These are phyloP conservation scores for Boletus vinaceobasis DNA, from an alignment of 768 basidiomycete genomes.

Conservation along the genomic window DNA sequence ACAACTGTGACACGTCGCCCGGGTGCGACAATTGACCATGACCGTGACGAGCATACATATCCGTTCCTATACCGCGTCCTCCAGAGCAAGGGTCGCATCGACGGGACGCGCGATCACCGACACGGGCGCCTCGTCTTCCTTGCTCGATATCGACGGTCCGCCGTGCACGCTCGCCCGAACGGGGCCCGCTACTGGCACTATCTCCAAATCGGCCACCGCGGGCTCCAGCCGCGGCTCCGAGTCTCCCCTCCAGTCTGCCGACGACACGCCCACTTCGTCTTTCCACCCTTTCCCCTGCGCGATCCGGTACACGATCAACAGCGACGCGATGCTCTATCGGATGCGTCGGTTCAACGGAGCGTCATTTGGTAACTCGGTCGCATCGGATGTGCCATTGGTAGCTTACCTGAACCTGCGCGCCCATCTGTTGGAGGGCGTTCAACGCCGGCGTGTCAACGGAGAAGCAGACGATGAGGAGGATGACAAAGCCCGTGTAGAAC, in stretches of 20 bases:
- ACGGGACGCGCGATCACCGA: not conserved
- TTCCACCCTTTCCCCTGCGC: slow-evolving; percentile 16
- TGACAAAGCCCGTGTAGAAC: slow-evolving; percentile 11
- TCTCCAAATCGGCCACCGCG: not conserved
- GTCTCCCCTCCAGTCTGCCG: slow-evolving; percentile 17
- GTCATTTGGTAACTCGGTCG: not conserved
- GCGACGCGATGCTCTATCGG: slow-evolving; percentile 11
- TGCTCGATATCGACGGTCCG: not conserved
- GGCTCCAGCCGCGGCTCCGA: not conserved
- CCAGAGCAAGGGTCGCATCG: not conserved
- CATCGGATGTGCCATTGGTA: not conserved
- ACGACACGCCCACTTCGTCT: not conserved
- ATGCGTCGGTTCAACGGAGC: not conserved
- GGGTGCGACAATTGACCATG: not conserved
- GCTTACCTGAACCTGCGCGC: slow-evolving; percentile 21
- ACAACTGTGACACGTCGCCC: too few species aligned
- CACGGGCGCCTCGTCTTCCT: not conserved
- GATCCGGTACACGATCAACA: slow-evolving; percentile 23
- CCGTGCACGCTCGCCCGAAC: not conserved
- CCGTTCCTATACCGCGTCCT: not conserved
- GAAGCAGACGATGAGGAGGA: slow-evolving; percentile 15
- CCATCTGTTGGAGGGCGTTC: slow-evolving; percentile 13
- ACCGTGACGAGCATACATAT: not conserved
- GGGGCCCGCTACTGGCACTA: not conserved
- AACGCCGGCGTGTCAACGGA: not conserved